Conservation (phyloP, 495 filamentous ascomycete species). For the Penicillium riverlandense region DNA sequence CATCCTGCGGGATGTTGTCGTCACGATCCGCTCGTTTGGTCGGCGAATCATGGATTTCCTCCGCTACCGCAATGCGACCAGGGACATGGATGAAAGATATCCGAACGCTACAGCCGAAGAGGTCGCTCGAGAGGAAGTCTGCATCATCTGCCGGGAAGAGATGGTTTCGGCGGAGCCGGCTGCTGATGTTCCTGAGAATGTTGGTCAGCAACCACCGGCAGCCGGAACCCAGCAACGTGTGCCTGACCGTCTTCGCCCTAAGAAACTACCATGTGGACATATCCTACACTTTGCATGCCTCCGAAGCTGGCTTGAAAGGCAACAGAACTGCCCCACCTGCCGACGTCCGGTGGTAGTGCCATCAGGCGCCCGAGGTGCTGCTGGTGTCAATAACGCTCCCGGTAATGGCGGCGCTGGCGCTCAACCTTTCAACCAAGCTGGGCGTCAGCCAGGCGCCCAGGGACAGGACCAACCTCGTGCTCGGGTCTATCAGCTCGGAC, state of each 20-base stretch:
- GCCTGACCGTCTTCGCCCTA: constrained; percentile 80
- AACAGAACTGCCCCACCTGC: constrained; percentile 96
- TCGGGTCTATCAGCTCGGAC: constrained; percentile 48
- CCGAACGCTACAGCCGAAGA: constrained; percentile 89
- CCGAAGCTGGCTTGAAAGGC: constrained; percentile 94
- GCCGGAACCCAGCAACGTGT: constrained; percentile 15
- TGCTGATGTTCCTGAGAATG: constrained; percentile 26
- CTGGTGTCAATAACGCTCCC: constrained; percentile 15
- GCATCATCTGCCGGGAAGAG: constrained; percentile 95
- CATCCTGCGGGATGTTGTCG: constrained; percentile 88
- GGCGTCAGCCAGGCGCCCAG: constrained; percentile 21
- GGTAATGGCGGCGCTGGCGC: constrained; percentile 18
- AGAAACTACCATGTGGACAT: constrained; percentile 94
- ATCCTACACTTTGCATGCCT: constrained; percentile 92
- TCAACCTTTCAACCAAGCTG: constrained; percentile 22
- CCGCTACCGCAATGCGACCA: constrained; percentile 78
- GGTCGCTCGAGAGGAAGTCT: constrained; percentile 77
- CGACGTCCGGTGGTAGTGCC: constrained; percentile 61
- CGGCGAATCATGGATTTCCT: constrained; percentile 82
- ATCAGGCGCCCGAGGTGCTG: constrained; percentile 21
- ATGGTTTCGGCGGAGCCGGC: constrained; percentile 67
- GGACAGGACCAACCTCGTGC: constrained; percentile 32
- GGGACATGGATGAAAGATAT: constrained; percentile 87
- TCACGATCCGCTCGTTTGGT: constrained; percentile 85
- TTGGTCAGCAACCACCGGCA: constrained; percentile 2